Conservation (phyloP, 2,329 filamentous ascomycete species). For the Ophioceras dolichostomum region DNA sequence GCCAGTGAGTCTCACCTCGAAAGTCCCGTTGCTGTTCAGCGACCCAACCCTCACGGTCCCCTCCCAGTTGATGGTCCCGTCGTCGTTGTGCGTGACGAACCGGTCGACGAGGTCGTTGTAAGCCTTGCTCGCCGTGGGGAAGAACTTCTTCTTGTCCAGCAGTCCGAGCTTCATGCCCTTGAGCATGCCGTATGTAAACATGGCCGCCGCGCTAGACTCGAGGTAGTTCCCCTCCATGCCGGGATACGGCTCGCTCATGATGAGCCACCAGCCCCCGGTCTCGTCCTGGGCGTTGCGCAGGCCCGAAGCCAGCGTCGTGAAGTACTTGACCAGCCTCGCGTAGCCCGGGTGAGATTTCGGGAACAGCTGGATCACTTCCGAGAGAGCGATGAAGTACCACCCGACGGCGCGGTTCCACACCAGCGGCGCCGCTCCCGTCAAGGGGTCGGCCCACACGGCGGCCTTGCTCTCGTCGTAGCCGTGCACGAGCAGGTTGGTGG, state of each 20-base stretch:
- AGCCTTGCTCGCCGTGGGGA: neutral
- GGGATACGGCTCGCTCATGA: conserved; percentile 37
- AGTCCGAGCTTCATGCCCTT: neutral
- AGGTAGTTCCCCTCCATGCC: conserved; percentile 43
- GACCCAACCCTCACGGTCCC: conserved; percentile 1
- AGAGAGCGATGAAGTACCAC: conserved; percentile 39
- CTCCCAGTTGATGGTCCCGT: conserved; percentile 1
- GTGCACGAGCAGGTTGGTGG: conserved; percentile 33
- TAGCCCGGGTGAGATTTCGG: conserved; percentile 23
- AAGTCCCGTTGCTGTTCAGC: neutral
- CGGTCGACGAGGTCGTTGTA: neutral
- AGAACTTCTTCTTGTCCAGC: neutral
- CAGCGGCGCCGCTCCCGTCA: conserved; percentile 35
- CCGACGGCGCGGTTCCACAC: conserved; percentile 42
- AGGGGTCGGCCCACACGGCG: conserved; percentile 37
- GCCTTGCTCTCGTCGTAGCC: conserved; percentile 37
- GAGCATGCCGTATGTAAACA: conserved; percentile 42
- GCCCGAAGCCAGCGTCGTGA: conserved; percentile 25
- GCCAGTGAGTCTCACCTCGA: neutral
- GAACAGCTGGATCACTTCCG: conserved; percentile 35
- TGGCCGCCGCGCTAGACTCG: conserved; percentile 44
- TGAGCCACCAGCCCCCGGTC: conserved; percentile 37
- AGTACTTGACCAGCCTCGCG: conserved; percentile 22
- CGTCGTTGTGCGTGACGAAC: neutral
- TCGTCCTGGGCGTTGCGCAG: conserved; percentile 27